These are phyloP conservation scores for Aureobasidium lini DNA, from an alignment of 2,329 filamentous ascomycete species.

Conservation along the genomic window DNA sequence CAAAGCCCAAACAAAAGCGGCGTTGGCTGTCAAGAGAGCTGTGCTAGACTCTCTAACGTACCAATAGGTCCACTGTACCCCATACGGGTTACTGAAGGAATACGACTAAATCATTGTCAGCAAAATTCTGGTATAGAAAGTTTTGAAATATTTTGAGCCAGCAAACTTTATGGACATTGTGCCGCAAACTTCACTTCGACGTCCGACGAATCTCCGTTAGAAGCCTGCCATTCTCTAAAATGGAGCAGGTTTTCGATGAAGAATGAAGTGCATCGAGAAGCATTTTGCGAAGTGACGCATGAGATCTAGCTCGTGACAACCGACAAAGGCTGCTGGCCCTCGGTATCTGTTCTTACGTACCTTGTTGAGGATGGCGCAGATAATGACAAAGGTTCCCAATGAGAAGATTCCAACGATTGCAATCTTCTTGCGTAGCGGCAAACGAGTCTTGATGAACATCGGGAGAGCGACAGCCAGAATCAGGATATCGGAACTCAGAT, in stretches of 20 bases:
- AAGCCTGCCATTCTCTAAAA: too few relatives aligned
- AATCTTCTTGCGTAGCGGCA: conserved; percentile 44
- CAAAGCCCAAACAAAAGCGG: conserved; percentile 51
- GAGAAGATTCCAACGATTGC: conserved; percentile 49
- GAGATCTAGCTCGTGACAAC: too few relatives aligned
- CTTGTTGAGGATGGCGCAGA: conserved; percentile 54
- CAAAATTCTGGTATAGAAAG: too few relatives aligned
- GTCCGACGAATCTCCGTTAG: too few relatives aligned
- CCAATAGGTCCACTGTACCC: conserved; percentile 51
- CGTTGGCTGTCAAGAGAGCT: conserved; percentile 53
- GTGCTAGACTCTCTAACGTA: conserved; percentile 54
- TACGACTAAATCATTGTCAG: conserved; percentile 27
- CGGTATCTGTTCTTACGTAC: conserved; percentile 25
- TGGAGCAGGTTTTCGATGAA: too few relatives aligned
- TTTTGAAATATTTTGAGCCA: too few relatives aligned
- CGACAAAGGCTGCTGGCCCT: too few relatives aligned
- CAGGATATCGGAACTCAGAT: conserved; percentile 40
- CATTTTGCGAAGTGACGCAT: too few relatives aligned
- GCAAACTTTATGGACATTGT: too few relatives aligned
- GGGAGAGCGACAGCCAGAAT: conserved; percentile 39
- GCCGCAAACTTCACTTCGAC: too few relatives aligned
- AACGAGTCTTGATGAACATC: conserved; percentile 36
- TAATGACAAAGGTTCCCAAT: conserved; percentile 49
- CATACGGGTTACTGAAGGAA: conserved; percentile 51
- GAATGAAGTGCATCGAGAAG: too few relatives aligned